These are phyloP conservation scores for Nematocida minor DNA, from an alignment of 371 early-diverging fungal genomes.

Conservation along the genomic window DNA sequence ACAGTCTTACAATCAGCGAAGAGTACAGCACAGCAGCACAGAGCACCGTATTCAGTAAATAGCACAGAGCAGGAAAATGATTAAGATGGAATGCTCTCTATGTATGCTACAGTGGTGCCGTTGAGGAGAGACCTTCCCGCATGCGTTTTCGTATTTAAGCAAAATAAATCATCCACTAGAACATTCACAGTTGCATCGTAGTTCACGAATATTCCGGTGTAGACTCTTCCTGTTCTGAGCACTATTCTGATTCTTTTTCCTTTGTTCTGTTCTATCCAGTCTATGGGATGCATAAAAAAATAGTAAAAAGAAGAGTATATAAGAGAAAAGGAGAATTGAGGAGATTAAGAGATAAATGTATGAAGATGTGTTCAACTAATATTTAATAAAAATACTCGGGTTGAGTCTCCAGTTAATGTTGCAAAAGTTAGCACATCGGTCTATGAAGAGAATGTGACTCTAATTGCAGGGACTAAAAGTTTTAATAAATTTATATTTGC, in stretches of 20 bases:
- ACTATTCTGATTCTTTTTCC: conserved; percentile 33
- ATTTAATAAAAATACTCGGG: conserved; percentile 10
- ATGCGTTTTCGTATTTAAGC: background rate
- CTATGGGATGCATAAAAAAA: conserved; percentile 49
- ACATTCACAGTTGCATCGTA: conserved; percentile 45
- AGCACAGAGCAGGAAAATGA: too few relatives aligned
- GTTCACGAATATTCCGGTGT: conserved; percentile 12
- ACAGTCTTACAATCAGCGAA: too few relatives aligned
- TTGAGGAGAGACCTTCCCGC: conserved; percentile 17
- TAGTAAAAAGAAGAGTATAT: background rate
- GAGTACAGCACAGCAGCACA: too few relatives aligned
- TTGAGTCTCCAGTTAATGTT: conserved; percentile 12
- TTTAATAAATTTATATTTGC: background rate
- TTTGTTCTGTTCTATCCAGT: conserved; percentile 27
- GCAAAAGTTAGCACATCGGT: conserved; percentile 28
- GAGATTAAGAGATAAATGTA: conserved; percentile 43
- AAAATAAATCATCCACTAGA: conserved; percentile 4
- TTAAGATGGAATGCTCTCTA: conserved; percentile 4
- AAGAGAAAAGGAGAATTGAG: background rate
- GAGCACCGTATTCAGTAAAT: too few relatives aligned
- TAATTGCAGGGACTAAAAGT: conserved; percentile 23
- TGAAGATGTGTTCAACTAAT: background rate
- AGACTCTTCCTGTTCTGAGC: conserved; percentile 34
- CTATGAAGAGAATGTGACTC: conserved; percentile 37
- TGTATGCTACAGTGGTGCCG: conserved; percentile 45